Base-by-base conservation (phyloP, 2,329 filamentous ascomycete genomes). In the Fusarium tjaetaba region DNA sequence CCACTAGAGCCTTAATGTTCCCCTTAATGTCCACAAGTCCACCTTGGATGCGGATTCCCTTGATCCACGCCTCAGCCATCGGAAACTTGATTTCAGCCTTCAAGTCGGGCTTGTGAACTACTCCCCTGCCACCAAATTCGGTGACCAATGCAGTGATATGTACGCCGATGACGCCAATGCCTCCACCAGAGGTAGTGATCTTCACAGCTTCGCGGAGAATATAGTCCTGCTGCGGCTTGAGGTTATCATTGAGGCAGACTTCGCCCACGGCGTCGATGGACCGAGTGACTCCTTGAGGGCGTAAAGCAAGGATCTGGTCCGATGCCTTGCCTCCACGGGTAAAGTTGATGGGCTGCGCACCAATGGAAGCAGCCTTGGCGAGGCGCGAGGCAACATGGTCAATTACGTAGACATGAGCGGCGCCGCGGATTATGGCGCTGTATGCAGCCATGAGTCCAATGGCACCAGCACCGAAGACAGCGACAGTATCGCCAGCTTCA, bases 301-400 rank as follows among this genome's bases (percentile, higher is more conserved):
- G 43, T 1, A 71, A 26, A 2, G 60, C 67, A 13, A 74, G 57
- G 11, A 74, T 71, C 45, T 74, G 70, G 1, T 71, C 71, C 3
- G 70, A 73, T 4, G 71, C 71, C 13, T 70, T 70, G 0, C 68
- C 68, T 1, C 68, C 67, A 1, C 68, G 60, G 4, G 67, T 71
- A 7, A 71, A 74, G 18, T 71, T 65, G 13, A 74, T 74, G 7
- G 71, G 67, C 11, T 71, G 63, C 1, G 71, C 72, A 16, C 71
- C 67, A 4, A 74, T 74, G 1, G 57, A 64, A 4, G 60, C 38
- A 1, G 71, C 71, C 7, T 68, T 57, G 11, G 51, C 71, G 1
- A 74, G 55, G 1, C 71, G 68, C 2, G 67, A 49, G 5, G 51
- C 39, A 7, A 69, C 41, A 8, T 71, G 63, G 22, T 74, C 71